Conservation (phyloP, 768 basidiomycete species). For the Coprinopsis sp. region DNA sequence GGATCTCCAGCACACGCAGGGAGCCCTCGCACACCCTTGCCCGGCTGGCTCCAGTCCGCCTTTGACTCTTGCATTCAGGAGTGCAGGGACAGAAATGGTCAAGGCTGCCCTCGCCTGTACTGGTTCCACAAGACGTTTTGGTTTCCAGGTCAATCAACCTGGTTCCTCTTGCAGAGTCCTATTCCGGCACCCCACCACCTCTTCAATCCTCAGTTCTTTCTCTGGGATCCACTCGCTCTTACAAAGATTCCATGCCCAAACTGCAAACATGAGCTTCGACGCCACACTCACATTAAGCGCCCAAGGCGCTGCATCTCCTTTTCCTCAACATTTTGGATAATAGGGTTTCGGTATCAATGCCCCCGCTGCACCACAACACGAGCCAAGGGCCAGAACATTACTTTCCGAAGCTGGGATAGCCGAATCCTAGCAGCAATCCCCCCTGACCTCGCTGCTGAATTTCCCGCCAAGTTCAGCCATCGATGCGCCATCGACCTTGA, state of each 20-base stretch:
- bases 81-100: not conserved
- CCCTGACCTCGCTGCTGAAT: no score
- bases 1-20: not conserved
- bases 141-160: slow-evolving; percentile 2
- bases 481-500: no score
- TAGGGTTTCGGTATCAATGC: slow-evolving; percentile 22
- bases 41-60: no score
- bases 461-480: no score
- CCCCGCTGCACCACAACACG: slow-evolving; percentile 12
- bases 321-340: slow-evolving; percentile 16
- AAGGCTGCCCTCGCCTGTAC: slow-evolving; percentile 12
- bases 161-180: slow-evolving; percentile 5
- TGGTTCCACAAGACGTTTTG: slow-evolving; percentile 8
- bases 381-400: slow-evolving; percentile 6
- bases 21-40: slow-evolving; percentile 7
- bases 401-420: no score
- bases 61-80: slow-evolving; percentile 8
- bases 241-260: no score
- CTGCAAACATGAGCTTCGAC: no score
- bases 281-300: slow-evolving; percentile 2
- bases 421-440: no score
- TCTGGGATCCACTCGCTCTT: no score
- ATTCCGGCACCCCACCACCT: slow-evolving; percentile 4
- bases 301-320: slow-evolving; percentile 17
- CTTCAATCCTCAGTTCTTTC: no score